These are phyloP conservation scores for Clonostachys byssicola DNA, from an alignment of 2,329 filamentous ascomycete genomes.

Conservation along the genomic window DNA sequence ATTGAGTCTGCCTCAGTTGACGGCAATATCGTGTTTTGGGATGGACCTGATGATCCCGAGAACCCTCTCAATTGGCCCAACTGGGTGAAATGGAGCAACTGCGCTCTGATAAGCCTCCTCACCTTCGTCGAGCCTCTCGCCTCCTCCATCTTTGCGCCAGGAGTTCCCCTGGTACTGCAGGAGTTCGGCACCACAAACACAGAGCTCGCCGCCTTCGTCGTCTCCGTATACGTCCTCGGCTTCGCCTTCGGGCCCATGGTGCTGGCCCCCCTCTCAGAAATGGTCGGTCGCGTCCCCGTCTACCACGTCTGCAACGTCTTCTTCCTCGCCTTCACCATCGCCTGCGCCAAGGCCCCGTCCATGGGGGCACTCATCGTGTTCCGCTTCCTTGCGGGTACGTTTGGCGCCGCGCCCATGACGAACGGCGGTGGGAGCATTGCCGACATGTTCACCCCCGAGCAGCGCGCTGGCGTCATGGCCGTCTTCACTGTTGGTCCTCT, in stretches of 20 bases:
- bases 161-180: slow-evolving; percentile 40
- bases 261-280: slow-evolving; percentile 59
- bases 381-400: slow-evolving; percentile 57
- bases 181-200: slow-evolving; percentile 29
- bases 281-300: slow-evolving; percentile 47
- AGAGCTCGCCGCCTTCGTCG: slow-evolving; percentile 35
- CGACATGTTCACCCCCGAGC: slow-evolving; percentile 56
- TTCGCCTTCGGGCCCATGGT: slow-evolving; percentile 57
- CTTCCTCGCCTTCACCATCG: slow-evolving; percentile 46
- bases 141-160: slow-evolving; percentile 22
- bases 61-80: slow-evolving; percentile 64
- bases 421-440: slow-evolving; percentile 63
- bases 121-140: slow-evolving; percentile 19
- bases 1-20: background rate
- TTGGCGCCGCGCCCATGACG: slow-evolving; percentile 59
- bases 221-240: slow-evolving; percentile 41
- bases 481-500: slow-evolving; percentile 61
- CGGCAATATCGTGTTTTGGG: background rate
- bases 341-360: slow-evolving; percentile 48
- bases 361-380: slow-evolving; percentile 59
- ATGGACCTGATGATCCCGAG: slow-evolving; percentile 51
- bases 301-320: slow-evolving; percentile 37
- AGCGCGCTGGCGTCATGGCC: slow-evolving; percentile 61
- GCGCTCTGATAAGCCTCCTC: slow-evolving; percentile 38
- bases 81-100: slow-evolving; percentile 55